Evolutionary conservation across 371 early-diverging fungal genomes (phyloP).

Genomic region (Amoeboaphelidium protococcarum): DNA sequence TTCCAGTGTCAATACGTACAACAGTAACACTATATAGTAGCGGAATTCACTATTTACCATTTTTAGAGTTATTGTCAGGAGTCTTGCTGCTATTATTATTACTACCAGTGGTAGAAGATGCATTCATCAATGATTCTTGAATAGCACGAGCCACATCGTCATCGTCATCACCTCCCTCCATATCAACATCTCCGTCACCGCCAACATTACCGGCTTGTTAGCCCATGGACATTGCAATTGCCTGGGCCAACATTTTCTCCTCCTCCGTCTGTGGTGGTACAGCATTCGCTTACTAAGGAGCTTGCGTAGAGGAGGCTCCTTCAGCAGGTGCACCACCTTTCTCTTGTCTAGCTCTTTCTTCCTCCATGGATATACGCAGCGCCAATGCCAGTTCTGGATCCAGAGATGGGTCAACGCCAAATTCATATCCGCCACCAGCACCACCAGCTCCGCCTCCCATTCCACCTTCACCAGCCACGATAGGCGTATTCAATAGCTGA

Average conservation of each 20-base stretch:
- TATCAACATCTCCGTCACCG: no score
- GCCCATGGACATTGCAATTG: constrained; percentile 38
- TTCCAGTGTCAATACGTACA: no score
- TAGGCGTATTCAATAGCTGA: constrained; percentile 54
- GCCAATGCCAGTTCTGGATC: constrained; percentile 92
- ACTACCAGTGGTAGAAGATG: no score
- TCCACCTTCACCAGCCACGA: constrained; percentile 56
- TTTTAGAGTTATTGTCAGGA: no score
- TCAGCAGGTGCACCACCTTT: constrained; percentile 7
- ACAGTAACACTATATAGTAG: no score
- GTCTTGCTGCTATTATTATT: no score
- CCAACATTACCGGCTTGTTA: constrained; percentile 7
- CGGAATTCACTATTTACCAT: no score
- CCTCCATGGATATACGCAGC: constrained; percentile 80
- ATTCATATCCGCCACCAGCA: constrained; percentile 40
- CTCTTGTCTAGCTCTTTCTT: constrained; percentile 78
- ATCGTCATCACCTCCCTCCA: no score
- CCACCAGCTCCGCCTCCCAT: constrained; percentile 26
- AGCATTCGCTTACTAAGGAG: constrained; percentile 12
- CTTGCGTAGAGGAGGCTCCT: constrained; percentile 9
- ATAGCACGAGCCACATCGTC: no score
- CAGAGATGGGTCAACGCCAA: constrained; percentile 79
- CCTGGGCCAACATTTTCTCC: constrained; percentile 23
- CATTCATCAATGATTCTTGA: no score
- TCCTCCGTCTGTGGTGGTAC: constrained; percentile 18